Base-by-base conservation (phyloP, 2,329 filamentous ascomycete species). In the Aspergillus brasiliensis region DNA sequence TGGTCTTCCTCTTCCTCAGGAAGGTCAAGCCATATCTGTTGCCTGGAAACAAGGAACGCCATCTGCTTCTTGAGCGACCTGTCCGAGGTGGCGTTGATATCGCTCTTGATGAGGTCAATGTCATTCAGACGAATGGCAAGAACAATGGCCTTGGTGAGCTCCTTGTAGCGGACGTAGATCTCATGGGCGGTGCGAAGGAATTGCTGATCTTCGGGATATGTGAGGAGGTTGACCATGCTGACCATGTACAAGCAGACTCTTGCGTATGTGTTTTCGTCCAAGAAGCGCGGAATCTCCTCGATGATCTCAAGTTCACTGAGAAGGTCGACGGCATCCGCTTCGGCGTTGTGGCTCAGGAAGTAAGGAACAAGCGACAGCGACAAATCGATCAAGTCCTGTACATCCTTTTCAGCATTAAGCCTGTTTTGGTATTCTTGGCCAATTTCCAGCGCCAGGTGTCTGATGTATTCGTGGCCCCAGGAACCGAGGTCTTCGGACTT, bases 241-340 rank as follows among this genome's bases (percentile, higher is more conserved):
- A 96, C 92, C 89, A 99, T 97, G 81, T 99, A 99, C 67, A 99
- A 81, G 75, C 95, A 98, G 58, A 97, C 95, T 72, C 95, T 84
- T 55, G 90, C 83, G 75, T 96, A 99, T 25, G 93, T 98, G 79
- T 98, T 89, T 76, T 96, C 90, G 76, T 99, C 95, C 55, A 99
- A 84, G 70, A 93, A 96, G 67, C 92, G 85, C 58, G 91, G 88
- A 48, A 99, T 90, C 72, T 93, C 83, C 72, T 97, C 92, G 67
- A 99, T 98, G 75, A 97, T 97, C 80, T 99, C 95, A 61, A 99
- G 82, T 80, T 99, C 96, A 74, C 92, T 97, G 83, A 99, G 87
- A 66, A 99, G 84, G 77, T 99, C 95, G 38, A 99, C 95, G 2
- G 95, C 96, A 77, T 99, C 95, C 21, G 95, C 96, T 80, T 99